Conservation (phyloP, 176 grass and related monocot genomes). For the Rhynchospora breviuscula region DNA sequence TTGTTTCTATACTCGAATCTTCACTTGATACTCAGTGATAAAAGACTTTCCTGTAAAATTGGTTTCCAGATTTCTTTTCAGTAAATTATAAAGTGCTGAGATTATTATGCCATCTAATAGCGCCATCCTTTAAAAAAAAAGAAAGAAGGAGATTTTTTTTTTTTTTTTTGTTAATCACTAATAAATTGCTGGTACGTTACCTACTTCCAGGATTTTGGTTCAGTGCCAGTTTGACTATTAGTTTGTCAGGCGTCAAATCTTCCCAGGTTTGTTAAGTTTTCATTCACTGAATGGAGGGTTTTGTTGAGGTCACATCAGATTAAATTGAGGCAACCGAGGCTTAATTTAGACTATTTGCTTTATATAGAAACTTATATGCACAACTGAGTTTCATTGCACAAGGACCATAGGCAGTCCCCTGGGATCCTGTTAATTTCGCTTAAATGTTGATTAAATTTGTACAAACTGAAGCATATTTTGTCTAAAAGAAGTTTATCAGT, state of each 20-base stretch:
- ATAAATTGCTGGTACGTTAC: neutral
- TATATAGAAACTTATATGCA: neutral
- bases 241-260: neutral
- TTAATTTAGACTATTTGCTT: neutral
- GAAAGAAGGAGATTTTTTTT: neutral
- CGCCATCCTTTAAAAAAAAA: neutral
- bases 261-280: neutral
- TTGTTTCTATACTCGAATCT: neutral
- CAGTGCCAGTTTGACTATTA: neutral
- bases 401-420: neutral
- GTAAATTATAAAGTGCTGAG: neutral
- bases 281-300: neutral
- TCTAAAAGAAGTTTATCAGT: neutral
- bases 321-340: neutral
- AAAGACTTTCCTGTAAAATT: neutral
- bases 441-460: neutral
- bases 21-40: neutral
- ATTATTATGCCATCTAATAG: neutral
- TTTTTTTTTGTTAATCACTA: neutral
- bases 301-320: neutral
- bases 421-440: neutral
- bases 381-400: neutral
- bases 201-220: neutral
- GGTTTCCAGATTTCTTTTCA: neutral
- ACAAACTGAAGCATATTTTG: neutral